Evolutionary conservation across 2,329 filamentous ascomycete species (phyloP).

Genomic region (Aspergillus sp.): DNA sequence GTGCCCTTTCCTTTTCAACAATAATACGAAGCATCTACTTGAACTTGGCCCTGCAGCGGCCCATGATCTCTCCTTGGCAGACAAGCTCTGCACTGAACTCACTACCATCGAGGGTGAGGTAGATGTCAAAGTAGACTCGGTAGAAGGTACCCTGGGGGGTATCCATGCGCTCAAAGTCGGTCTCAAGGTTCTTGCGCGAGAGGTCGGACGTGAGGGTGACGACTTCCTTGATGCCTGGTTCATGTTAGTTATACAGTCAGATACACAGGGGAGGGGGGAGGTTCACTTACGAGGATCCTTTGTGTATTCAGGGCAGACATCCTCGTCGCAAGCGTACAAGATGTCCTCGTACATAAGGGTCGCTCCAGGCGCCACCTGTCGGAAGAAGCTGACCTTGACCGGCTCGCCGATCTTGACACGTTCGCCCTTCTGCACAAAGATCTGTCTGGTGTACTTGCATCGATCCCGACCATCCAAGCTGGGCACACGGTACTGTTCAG

Average conservation of each 20-base stretch:
- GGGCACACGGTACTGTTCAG: slow-evolving; percentile 94
- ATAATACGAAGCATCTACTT: slow-evolving; percentile 36
- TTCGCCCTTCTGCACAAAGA: slow-evolving; percentile 97
- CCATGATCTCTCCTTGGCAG: slow-evolving; percentile 99
- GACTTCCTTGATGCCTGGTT: slow-evolving; percentile 91
- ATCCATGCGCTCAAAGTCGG: slow-evolving; percentile 99
- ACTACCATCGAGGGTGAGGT: slow-evolving; percentile 90
- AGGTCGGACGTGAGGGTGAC: slow-evolving; percentile 95
- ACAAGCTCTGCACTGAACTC: slow-evolving; percentile 98
- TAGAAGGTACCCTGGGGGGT: slow-evolving; percentile 96
- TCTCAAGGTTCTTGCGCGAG: slow-evolving; percentile 96
- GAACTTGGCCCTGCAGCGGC: slow-evolving; percentile 87
- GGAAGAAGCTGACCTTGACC: slow-evolving; percentile 97
- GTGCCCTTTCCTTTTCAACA: too few relatives aligned
- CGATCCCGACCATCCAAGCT: slow-evolving; percentile 94
- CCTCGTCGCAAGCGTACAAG: slow-evolving; percentile 92
- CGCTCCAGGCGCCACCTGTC: slow-evolving; percentile 92
- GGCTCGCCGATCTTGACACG: slow-evolving; percentile 98
- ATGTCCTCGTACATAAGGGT: slow-evolving; percentile 99
- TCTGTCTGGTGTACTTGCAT: slow-evolving; percentile 97
- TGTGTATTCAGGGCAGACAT: slow-evolving; percentile 96
- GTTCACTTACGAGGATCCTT: slow-evolving; percentile 92
- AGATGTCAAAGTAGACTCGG: slow-evolving; percentile 63
- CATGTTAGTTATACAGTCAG: slow-evolving; percentile 6
- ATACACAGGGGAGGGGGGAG: not conserved